Evolutionary conservation across 1,139 yeast genomes (phyloP), one percentile per base, ranked within the genome.

Genomic region (Blastobotrys illinoisensis): DNA sequence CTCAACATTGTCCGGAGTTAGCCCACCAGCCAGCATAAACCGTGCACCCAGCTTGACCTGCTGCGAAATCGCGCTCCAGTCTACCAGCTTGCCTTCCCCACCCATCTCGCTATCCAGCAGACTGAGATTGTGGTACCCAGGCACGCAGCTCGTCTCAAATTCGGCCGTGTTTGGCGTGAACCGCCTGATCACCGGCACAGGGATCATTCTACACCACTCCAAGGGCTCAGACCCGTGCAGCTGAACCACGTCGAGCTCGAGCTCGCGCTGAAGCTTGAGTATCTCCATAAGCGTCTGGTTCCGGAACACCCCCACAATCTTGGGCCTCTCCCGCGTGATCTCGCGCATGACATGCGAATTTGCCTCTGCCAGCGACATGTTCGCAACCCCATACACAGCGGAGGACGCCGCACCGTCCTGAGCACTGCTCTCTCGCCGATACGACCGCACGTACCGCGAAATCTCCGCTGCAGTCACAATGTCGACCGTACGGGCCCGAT

Each of bases 91-190:
- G 4, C 99, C 99, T 64, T 89, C 95, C 1, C 99, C 99, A 9
- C 99, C 99, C 2, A 78, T 78, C 63, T 88, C 97, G 1, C 96
- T 86, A 66, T 93, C 98, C 24, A 93, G 74, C 53, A 93, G 74
- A 1, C 93, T 82, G 23, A 84, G 57, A 18, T 82, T 70, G 49
- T 82, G 81, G 51, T 71, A 70, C 3, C 74, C 72, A 1, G 73
- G 79, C 50, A 71, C 55, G 13, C 66, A 67, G 50, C 68, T 63
- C 71, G 52, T 80, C 55, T 52, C 74, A 70, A 71, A 64, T 19
- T 67, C 67, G 14, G 73, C 66, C 43, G 87, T 86, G 26, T 73
- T 72, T 0, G 95, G 89, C 2, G 87, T 83, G 63, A 82, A 86
- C 54, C 97, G 74, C 48, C 87, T 80, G 56, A 93, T 86, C 3